These are phyloP conservation scores for Penstemon davidsonii DNA, from an alignment of 257 asterid species.

Conservation along the genomic window DNA sequence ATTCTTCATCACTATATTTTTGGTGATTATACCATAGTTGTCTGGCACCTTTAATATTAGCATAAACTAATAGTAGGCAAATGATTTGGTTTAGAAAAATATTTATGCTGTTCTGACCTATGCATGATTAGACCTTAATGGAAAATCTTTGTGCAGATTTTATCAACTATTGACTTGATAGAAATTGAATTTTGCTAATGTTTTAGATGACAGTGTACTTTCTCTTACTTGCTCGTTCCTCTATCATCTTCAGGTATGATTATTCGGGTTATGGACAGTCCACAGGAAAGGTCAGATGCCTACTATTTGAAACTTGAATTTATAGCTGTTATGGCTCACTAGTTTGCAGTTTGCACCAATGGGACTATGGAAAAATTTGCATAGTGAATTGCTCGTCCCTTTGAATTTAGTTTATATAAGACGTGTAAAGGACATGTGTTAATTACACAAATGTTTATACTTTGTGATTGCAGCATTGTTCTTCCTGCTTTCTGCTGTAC, in stretches of 20 bases:
- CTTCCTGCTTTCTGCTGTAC: constrained; percentile 10
- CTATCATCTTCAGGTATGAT: constrained; percentile 67
- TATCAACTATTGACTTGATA: not conserved
- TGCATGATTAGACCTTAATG: not conserved
- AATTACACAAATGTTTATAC: not conserved
- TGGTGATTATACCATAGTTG: constrained; percentile 8
- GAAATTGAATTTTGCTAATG: not conserved
- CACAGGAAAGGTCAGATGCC: constrained; percentile 85
- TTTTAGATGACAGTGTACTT: constrained; percentile 18
- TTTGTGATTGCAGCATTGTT: not conserved
- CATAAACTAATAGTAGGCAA: constrained; percentile 4
- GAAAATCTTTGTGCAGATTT: not conserved
- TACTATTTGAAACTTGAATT: constrained; percentile 23
- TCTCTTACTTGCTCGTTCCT: constrained; percentile 27
- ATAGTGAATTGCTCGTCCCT: constrained; percentile 6
- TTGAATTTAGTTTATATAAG: constrained; percentile 12
- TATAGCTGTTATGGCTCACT: not conserved
- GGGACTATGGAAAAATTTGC: not conserved
- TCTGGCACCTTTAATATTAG: constrained; percentile 2
- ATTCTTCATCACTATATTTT: not conserved
- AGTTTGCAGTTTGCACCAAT: constrained; percentile 4
- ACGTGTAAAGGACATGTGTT: not conserved
- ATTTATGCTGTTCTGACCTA: not conserved
- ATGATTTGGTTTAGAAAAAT: not conserved
- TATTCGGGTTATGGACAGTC: constrained; percentile 98